phyloP scores from a whole-genome alignment of 306 rosid species.

The Styphnolobium japonicum region DNA sequence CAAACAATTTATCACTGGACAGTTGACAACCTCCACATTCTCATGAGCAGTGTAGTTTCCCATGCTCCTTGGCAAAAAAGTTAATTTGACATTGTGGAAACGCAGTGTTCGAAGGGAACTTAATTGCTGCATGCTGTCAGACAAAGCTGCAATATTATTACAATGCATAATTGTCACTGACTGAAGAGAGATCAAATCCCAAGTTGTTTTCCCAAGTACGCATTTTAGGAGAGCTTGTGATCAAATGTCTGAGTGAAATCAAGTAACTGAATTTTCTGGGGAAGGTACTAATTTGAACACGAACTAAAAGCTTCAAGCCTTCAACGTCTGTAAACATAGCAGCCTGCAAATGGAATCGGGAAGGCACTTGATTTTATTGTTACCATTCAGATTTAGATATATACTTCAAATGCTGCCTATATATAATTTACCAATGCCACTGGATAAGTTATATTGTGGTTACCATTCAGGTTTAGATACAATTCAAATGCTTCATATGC shows the following conservation, averaged over 20 bases:
- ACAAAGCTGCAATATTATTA: slow-evolving; percentile 13
- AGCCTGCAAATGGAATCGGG: slow-evolving; percentile 21
- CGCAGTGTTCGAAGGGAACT: slow-evolving; percentile 13
- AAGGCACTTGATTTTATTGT: not conserved
- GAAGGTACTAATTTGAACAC: slow-evolving; percentile 3
- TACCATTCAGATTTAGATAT: slow-evolving; percentile 24
- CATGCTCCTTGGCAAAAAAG: slow-evolving; percentile 9
- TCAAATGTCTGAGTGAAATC: slow-evolving; percentile 18
- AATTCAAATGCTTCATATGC: not conserved
- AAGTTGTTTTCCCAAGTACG: not conserved
- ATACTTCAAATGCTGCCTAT: slow-evolving; percentile 23
- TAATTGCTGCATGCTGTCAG: slow-evolving; percentile 7
- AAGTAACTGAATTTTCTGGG: slow-evolving; percentile 5
- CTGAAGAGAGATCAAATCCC: slow-evolving; percentile 23
- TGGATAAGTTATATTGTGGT: too few relatives aligned
- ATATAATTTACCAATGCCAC: slow-evolving; percentile 3
- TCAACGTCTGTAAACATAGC: slow-evolving; percentile 22
- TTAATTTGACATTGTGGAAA: slow-evolving; percentile 11
- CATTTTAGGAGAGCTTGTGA: slow-evolving; percentile 18
- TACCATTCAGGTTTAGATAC: too few relatives aligned
- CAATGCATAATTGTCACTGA: slow-evolving; percentile 14
- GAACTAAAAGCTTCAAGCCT: slow-evolving; percentile 8
- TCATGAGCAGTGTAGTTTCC: slow-evolving; percentile 12
- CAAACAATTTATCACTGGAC: not conserved
- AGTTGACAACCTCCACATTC: slow-evolving; percentile 28